Evolutionary conservation across 805 yeast species (phyloP).

Genomic region (Saturnispora halmiae): DNA sequence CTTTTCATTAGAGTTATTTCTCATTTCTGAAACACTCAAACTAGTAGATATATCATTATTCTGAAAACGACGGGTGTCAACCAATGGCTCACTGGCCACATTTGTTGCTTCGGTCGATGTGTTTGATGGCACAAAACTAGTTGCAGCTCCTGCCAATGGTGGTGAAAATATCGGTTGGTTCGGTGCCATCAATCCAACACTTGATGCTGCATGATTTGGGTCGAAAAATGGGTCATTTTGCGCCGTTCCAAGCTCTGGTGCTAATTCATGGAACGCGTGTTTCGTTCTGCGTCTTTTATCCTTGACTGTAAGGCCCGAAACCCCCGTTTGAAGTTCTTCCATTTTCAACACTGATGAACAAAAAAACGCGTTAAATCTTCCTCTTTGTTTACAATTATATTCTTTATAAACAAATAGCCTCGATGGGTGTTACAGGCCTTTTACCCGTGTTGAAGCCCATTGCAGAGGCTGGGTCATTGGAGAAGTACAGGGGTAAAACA

Average conservation of each 20-base stretch:
- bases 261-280: conserved; percentile 25
- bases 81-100: no score
- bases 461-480: conserved; percentile 50
- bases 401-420: not conserved
- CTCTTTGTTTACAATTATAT: conserved; percentile 5
- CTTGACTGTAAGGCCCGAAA: not conserved
- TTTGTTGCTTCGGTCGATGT: no score
- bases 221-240: conserved; percentile 18
- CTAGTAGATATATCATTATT: conserved; percentile 8
- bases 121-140: no score
- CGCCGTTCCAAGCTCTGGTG: conserved; percentile 9
- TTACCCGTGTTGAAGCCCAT: conserved; percentile 71
- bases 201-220: conserved; percentile 28
- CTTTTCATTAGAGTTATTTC: conserved; percentile 28
- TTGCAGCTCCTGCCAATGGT: not conserved
- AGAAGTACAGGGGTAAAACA: conserved; percentile 58
- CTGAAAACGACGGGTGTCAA: not conserved
- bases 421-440: conserved; percentile 79
- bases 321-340: not conserved
- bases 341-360: not conserved
- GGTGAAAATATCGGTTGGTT: not conserved
- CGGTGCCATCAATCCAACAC: conserved; percentile 21
- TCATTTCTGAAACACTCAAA: conserved; percentile 32
- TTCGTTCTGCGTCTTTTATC: conserved; percentile 12
- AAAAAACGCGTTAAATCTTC: not conserved